Evolutionary conservation across 2,329 filamentous ascomycete genomes (phyloP).

Genomic region (Hypoxylon sp.): DNA sequence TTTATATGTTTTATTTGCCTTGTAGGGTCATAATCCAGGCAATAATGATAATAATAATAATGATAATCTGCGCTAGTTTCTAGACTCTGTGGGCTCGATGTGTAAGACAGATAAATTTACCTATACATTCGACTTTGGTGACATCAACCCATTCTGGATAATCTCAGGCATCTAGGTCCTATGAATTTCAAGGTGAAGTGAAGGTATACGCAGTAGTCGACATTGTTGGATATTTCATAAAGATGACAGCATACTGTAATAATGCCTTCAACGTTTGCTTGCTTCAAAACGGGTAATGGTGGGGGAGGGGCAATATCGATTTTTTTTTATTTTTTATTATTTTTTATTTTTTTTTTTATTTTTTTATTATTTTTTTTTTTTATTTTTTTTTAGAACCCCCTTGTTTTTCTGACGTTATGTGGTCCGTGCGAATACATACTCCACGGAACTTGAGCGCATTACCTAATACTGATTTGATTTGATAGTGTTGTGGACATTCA

Average conservation of each 20-base stretch:
- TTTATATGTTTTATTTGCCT: neutral
- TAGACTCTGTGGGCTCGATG: neutral
- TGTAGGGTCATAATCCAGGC: neutral
- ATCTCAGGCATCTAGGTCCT: neutral
- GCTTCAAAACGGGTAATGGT: slow-evolving; percentile 25
- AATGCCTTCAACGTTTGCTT: neutral
- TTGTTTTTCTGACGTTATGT: neutral
- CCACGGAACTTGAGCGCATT: no score
- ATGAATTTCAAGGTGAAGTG: neutral
- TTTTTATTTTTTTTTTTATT: no score
- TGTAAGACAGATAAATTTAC: neutral
- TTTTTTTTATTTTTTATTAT: no score
- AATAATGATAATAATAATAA: no score
- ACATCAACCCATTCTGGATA: neutral
- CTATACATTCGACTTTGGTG: neutral
- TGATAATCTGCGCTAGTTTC: neutral
- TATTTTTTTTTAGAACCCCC: slow-evolving; percentile 3
- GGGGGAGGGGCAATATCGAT: slow-evolving; percentile 49
- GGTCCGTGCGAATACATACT: neutral
- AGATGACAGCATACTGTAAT: neutral
- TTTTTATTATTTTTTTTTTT: no score
- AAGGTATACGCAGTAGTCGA: neutral
- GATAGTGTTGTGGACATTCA: no score
- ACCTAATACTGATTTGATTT: no score
- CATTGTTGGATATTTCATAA: neutral